Percentiles rank a stretch among this genome's conserved stretches.
Evolutionary conservation across 2,329 filamentous ascomycete genomes (phyloP).

Genomic region (Diaporthe caulivora): DNA sequence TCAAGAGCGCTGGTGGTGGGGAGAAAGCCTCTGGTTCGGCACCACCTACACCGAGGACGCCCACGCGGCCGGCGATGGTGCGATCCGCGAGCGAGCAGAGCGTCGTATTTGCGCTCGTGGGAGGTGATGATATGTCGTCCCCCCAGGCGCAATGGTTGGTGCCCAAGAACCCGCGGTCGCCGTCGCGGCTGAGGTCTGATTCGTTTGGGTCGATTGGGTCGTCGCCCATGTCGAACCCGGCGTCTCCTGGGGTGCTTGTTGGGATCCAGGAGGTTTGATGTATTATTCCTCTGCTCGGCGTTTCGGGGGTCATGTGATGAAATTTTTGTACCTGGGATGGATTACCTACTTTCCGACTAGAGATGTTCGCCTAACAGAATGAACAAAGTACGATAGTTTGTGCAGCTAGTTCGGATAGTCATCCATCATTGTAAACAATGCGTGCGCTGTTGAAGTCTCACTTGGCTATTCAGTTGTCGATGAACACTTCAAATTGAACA

Average conservation of each 20-base stretch:
- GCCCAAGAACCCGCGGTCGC: conserved; percentile 29
- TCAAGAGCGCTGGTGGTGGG: neutral
- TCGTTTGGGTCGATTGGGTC: conserved; percentile 11
- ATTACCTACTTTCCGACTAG: neutral
- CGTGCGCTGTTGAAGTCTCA: neutral
- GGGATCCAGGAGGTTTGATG: neutral
- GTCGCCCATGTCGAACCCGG: conserved; percentile 7
- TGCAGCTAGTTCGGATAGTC: neutral
- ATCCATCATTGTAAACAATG: neutral
- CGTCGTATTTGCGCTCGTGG: conserved; percentile 11
- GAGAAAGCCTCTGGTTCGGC: neutral
- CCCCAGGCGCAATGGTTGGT: conserved; percentile 29
- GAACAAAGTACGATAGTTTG: neutral
- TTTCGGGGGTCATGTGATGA: no score
- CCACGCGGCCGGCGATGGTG: neutral
- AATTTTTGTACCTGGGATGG: neutral
- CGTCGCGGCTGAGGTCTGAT: neutral
- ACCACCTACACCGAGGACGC: neutral
- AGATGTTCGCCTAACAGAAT: neutral
- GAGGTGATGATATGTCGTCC: neutral
- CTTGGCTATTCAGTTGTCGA: no score
- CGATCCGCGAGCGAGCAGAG: conserved; percentile 4
- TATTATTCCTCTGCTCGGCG: neutral
- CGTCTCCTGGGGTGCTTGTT: conserved; percentile 16
- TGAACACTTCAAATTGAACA: neutral